These are phyloP conservation scores for Saksenaea oblongispora DNA, from an alignment of 371 early-diverging fungal genomes.

Conservation along the genomic window DNA sequence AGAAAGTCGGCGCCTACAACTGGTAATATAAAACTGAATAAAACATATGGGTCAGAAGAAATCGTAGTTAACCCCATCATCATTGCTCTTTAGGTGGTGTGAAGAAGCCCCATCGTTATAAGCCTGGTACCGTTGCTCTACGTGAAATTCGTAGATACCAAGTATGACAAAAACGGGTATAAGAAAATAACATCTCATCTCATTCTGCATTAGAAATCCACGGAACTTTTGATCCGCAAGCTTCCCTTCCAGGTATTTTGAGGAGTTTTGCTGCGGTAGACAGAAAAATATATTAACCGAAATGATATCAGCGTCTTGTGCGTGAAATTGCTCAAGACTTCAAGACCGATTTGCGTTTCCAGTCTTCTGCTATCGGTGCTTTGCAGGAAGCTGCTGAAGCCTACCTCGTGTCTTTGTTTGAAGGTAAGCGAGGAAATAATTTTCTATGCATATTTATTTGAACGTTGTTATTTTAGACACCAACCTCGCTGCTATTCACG, in stretches of 20 bases:
- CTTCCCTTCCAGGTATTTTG: conserved; percentile 89
- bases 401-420: conserved; percentile 94
- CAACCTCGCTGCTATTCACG: conserved; percentile 98
- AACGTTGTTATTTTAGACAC: conserved; percentile 64
- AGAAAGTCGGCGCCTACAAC: conserved; percentile 45
- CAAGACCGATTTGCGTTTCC: conserved; percentile 97
- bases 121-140: conserved; percentile 86
- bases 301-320: conserved; percentile 66
- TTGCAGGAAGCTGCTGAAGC: conserved; percentile 98
- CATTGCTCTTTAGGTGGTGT: conserved; percentile 34
- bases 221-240: conserved; percentile 95
- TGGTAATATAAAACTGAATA: conserved; percentile 14
- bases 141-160: conserved; percentile 97
- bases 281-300: neutral
- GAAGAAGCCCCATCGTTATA: conserved; percentile 85
- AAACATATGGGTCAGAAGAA: neutral
- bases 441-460: neutral
- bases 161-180: conserved; percentile 8
- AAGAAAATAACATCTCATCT: conserved; percentile 3
- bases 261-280: neutral
- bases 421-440: conserved; percentile 49
- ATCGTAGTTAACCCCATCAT: neutral
- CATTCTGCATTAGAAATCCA: conserved; percentile 70
- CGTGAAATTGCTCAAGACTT: conserved; percentile 93
- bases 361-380: conserved; percentile 94